These are phyloP conservation scores for Dothideomycetes sp. DNA, from an alignment of 2,329 filamentous ascomycete genomes.

Conservation along the genomic window DNA sequence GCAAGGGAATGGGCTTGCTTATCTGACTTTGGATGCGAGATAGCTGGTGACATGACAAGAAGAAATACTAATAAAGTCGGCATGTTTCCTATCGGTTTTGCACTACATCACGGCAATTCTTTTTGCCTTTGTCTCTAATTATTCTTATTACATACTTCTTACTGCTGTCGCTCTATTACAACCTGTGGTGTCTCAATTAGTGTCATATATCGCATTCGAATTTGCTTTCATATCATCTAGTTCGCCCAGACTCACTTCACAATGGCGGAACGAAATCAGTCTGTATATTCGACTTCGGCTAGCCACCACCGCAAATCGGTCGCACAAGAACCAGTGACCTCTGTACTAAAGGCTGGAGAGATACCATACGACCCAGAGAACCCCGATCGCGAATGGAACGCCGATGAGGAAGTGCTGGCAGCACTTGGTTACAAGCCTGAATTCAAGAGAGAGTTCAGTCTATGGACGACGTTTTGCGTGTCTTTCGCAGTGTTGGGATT, in stretches of 20 bases:
- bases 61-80: too few relatives aligned
- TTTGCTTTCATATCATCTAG: not conserved
- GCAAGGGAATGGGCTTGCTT: too few relatives aligned
- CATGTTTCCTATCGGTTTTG: too few relatives aligned
- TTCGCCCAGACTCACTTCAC: not conserved
- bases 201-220: too few relatives aligned
- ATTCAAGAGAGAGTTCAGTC: slow-evolving; percentile 59
- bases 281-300: not conserved
- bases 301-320: slow-evolving; percentile 16
- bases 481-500: slow-evolving; percentile 63
- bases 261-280: not conserved
- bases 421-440: slow-evolving; percentile 53
- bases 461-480: slow-evolving; percentile 66
- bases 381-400: slow-evolving; percentile 31
- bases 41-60: too few relatives aligned
- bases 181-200: too few relatives aligned
- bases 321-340: slow-evolving; percentile 41
- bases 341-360: slow-evolving; percentile 37
- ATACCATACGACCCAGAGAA: slow-evolving; percentile 29
- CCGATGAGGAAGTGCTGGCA: slow-evolving; percentile 51
- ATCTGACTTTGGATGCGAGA: too few relatives aligned
- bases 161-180: too few relatives aligned
- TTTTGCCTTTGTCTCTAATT: too few relatives aligned
- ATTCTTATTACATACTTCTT: too few relatives aligned
- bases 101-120: too few relatives aligned